Base-by-base conservation (phyloP, 2,329 filamentous ascomycete genomes). In the Trichoderma harzianum region DNA sequence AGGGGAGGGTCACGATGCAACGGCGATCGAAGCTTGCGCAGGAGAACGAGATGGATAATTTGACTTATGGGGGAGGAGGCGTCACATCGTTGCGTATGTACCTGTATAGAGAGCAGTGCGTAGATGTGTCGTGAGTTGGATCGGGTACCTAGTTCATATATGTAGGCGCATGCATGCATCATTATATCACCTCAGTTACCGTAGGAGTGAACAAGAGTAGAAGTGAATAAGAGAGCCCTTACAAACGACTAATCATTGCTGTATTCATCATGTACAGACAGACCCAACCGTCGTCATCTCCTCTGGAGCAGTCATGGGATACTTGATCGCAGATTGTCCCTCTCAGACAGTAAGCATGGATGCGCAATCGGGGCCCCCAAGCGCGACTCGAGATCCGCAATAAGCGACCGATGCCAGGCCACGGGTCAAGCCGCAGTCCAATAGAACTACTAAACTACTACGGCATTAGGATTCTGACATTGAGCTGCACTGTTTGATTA, bases 21-120 rank as follows among this genome's bases (percentile, higher is more conserved):
- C 47, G 70, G 28, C 63, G 70, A 72, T 72, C 70, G 64, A 69
- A 63, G 70, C 70, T 72, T 72, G 70, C 70, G 70, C 70, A 72
- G 64, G 64, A 72, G 63, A 66, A 24, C 51, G 18, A 66, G 61
- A 71, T 71, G 62, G 62, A 66, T 10, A 5, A 21, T 51, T 51
- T 3, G 47, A 24, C 47, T 24, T 51, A 4, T 2, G 16, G 18
- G 64, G 64, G 61, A 51, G 8, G 34, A 18, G 26, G 26, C 60
- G 34, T 24, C 21, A 47, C 8, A 24, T 30, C 26, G 34, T 53
- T 43, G 36, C 36, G 43, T 47, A 18, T 10, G 39, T 47, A n/a
- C 7, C 18, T 47, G 18, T n/a, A 21, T 10, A 47, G 43, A 28
- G 3, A 47, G 43, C 43, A 11, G 43, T 47, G 43, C 43, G 43